Evolutionary conservation across 1,284 basidiomycete genomes (phyloP).

Genomic region (Tilletia setariae): DNA sequence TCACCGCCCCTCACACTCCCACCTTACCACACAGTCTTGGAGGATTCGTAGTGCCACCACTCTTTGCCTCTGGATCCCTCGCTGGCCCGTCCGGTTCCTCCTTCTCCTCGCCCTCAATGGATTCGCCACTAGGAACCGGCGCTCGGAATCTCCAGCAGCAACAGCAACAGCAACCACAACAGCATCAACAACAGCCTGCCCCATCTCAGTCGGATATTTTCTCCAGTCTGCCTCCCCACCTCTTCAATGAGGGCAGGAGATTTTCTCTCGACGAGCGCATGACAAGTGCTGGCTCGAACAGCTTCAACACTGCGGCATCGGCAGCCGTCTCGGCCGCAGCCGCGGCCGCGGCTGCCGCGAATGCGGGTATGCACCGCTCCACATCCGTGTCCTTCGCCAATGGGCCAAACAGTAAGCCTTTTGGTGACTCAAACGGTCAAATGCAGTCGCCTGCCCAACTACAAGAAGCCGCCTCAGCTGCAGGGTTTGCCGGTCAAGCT

Average conservation of each 20-base stretch:
- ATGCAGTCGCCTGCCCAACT: not conserved
- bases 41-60: not conserved
- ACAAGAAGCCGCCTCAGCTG: not conserved
- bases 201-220: not conserved
- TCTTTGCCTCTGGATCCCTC: conserved; percentile 25
- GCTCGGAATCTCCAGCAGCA: not conserved
- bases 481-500: not conserved
- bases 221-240: not conserved
- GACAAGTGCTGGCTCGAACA: conserved; percentile 13
- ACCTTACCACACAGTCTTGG: conserved; percentile 23
- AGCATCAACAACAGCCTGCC: not conserved
- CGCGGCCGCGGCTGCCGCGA: not conserved
- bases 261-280: conserved; percentile 37
- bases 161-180: not conserved
- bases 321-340: conserved; percentile 20
- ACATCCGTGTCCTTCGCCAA: not conserved
- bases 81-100: conserved; percentile 15
- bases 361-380: conserved; percentile 9
- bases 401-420: not conserved
- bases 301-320: not conserved
- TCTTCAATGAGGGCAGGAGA: conserved; percentile 27
- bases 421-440: not conserved
- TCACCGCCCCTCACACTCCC: conserved; percentile 13
- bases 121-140: not conserved
- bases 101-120: not conserved